phyloP scores from a whole-genome alignment of 1,139 yeast species.

The Sugiyamaella paludigena region DNA sequence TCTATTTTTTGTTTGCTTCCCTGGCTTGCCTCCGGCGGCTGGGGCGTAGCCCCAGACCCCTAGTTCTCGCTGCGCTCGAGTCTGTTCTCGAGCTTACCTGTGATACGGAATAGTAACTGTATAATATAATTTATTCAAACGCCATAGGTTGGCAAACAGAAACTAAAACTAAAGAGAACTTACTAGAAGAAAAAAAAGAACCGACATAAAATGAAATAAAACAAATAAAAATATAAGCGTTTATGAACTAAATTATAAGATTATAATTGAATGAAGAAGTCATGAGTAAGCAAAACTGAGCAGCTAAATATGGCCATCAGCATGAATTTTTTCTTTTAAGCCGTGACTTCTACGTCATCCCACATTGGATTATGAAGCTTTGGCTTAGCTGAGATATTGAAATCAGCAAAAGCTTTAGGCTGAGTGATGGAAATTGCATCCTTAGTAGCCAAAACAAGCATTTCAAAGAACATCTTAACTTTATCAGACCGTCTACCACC shows the following conservation, averaged over 20 bases:
- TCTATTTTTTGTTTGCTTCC: too few relatives aligned
- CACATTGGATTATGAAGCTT: constrained; percentile 5
- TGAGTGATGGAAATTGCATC: constrained; percentile 69
- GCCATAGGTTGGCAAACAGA: not conserved
- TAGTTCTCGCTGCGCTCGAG: not conserved
- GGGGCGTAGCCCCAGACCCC: too few relatives aligned
- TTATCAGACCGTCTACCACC: constrained; percentile 25
- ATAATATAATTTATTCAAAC: not conserved
- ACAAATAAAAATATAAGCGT: constrained; percentile 1
- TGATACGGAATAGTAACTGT: too few relatives aligned
- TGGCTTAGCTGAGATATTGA: constrained; percentile 50
- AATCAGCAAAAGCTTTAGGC: constrained; percentile 57
- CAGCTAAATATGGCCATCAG: too few relatives aligned
- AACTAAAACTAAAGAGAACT: constrained; percentile 2
- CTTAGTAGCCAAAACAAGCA: constrained; percentile 76
- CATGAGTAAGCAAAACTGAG: not conserved
- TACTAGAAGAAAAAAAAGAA: constrained; percentile 6
- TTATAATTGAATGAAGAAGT: not conserved
- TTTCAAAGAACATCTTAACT: constrained; percentile 69
- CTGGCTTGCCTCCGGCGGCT: not conserved
- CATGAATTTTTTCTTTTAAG: not conserved
- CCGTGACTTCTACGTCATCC: constrained; percentile 6
- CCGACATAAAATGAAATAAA: not conserved
- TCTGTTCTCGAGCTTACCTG: too few relatives aligned
- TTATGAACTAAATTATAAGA: not conserved